These are phyloP conservation scores for Phytophthora foliorum DNA, from an alignment of 352 stramenopile species.

Conservation along the genomic window DNA sequence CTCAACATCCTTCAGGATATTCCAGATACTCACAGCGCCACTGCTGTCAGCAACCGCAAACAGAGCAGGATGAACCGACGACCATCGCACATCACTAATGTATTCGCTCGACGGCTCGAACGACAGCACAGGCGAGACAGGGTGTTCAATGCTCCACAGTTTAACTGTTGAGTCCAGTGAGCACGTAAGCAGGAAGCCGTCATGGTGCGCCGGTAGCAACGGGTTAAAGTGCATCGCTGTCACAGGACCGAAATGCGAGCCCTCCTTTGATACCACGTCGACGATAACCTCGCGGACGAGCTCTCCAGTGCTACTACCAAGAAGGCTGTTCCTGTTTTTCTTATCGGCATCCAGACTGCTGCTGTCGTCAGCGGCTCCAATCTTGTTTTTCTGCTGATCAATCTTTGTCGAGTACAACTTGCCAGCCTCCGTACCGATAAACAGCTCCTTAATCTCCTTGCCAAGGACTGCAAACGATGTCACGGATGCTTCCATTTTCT, in stretches of 20 bases:
- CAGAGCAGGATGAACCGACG: constrained; percentile 75
- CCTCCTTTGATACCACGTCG: constrained; percentile 64
- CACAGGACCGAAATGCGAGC: constrained; percentile 84
- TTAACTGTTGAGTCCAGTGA: constrained; percentile 91
- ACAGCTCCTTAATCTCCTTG: constrained; percentile 87
- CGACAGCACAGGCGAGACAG: constrained; percentile 72
- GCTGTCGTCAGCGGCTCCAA: constrained; percentile 31
- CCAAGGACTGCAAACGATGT: constrained; percentile 86
- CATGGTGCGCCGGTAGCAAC: constrained; percentile 70
- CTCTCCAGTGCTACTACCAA: constrained; percentile 34
- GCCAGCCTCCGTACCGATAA: constrained; percentile 85
- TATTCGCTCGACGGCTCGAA: constrained; percentile 92
- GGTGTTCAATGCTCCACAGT: constrained; percentile 87
- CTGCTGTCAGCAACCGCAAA: constrained; percentile 88
- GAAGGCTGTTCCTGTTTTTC: constrained; percentile 41
- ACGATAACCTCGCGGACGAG: constrained; percentile 78
- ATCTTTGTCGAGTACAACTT: constrained; percentile 84
- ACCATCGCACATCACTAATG: constrained; percentile 91
- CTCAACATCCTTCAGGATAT: constrained; percentile 88
- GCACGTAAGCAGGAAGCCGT: constrained; percentile 83
- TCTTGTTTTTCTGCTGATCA: constrained; percentile 80
- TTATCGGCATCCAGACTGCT: constrained; percentile 49
- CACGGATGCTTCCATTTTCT: constrained; percentile 89
- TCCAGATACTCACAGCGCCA: constrained; percentile 84
- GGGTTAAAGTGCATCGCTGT: constrained; percentile 90